Conservation (phyloP, 352 stramenopile genomes). For the Globisporangium rhizosaccharum region DNA sequence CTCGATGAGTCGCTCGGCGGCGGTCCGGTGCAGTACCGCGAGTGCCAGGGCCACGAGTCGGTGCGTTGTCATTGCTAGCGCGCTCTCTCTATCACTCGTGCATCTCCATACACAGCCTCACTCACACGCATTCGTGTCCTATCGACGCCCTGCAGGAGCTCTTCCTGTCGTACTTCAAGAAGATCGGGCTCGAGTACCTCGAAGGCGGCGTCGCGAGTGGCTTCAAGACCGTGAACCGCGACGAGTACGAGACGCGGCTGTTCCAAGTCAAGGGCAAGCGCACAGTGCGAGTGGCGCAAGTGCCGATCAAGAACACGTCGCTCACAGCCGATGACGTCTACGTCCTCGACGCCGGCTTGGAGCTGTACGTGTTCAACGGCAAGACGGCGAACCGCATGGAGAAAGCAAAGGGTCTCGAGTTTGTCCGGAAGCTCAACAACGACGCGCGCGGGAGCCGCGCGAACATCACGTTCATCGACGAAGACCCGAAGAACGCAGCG, state of each 20-base stretch:
- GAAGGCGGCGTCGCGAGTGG: constrained; percentile 90
- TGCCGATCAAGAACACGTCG: constrained; percentile 72
- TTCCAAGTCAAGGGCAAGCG: constrained; percentile 91
- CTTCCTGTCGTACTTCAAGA: constrained; percentile 95
- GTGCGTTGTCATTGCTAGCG: constrained; percentile 11
- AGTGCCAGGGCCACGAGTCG: constrained; percentile 74
- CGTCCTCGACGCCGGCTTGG: constrained; percentile 89
- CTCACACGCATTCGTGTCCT: not conserved
- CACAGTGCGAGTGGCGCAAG: constrained; percentile 83
- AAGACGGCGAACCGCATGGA: constrained; percentile 82
- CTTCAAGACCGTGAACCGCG: constrained; percentile 89
- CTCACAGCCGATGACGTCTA: constrained; percentile 94
- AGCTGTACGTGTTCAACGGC: constrained; percentile 88
- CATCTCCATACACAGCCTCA: not conserved
- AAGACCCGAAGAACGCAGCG: constrained; percentile 82
- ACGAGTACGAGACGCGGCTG: constrained; percentile 80
- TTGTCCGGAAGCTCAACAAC: constrained; percentile 86
- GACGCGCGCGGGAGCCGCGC: constrained; percentile 73
- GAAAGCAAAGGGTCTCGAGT: constrained; percentile 88
- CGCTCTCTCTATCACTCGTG: not conserved
- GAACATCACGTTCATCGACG: constrained; percentile 85
- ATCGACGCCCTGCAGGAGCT: constrained; percentile 31
- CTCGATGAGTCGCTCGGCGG: constrained; percentile 92
- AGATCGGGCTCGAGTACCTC: constrained; percentile 87
- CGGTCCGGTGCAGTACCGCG: constrained; percentile 90